Percentiles rank a stretch among this genome's conserved stretches.
phyloP scores from a whole-genome alignment of 2,329 filamentous ascomycete genomes.

The Penicillium digitatum region DNA sequence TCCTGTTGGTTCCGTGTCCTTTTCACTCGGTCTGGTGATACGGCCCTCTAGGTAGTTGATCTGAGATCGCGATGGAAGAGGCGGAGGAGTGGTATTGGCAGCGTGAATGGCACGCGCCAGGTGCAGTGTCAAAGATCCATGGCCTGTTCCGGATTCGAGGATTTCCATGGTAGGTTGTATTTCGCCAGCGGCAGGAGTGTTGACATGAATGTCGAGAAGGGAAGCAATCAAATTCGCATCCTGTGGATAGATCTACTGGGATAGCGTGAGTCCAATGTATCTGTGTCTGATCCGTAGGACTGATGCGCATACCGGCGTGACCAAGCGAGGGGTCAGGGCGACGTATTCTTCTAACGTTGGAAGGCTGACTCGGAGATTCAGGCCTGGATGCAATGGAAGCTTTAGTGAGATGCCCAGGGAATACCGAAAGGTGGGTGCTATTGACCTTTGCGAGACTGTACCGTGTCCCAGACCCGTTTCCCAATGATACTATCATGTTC shows the following conservation, averaged over 20 bases:
- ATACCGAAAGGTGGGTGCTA: neutral
- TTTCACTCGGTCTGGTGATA: conserved; percentile 21
- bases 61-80: conserved; percentile 37
- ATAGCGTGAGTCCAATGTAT: conserved; percentile 9
- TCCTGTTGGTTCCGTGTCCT: conserved; percentile 16
- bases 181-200: conserved; percentile 34
- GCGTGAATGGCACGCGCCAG: conserved; percentile 72
- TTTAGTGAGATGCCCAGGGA: neutral
- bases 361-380: conserved; percentile 53
- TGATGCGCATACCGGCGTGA: conserved; percentile 64
- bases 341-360: conserved; percentile 73
- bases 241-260: conserved; percentile 63
- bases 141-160: conserved; percentile 80
- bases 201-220: conserved; percentile 68
- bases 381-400: conserved; percentile 28
- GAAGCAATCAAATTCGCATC: conserved; percentile 73
- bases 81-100: conserved; percentile 57
- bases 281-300: neutral
- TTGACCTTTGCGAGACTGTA: conserved; percentile 52
- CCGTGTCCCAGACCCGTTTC: conserved; percentile 54
- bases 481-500: conserved; percentile 60
- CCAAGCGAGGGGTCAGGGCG: conserved; percentile 60
- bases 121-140: conserved; percentile 72
- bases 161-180: conserved; percentile 59
- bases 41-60: conserved; percentile 30